Evolutionary conservation across 1,284 basidiomycete species (phyloP).

Genomic region (Coniophora puteana): DNA sequence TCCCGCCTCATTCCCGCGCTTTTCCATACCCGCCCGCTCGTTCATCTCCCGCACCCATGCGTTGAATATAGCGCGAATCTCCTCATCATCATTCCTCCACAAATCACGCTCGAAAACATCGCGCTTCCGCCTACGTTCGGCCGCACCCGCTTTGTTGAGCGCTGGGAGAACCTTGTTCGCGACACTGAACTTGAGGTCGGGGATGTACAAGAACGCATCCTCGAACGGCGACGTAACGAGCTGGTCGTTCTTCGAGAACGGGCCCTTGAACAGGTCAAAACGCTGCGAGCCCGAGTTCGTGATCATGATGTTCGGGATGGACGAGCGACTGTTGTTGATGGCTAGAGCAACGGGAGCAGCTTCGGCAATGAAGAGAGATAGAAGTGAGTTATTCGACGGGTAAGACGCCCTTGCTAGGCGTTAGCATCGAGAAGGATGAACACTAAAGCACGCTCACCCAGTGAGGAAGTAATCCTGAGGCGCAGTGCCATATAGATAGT

Average conservation of each 20-base stretch:
- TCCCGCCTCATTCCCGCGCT: conserved; percentile 22
- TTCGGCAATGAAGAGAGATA: conserved; percentile 60
- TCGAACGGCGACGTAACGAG: conserved; percentile 66
- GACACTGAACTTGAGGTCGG: conserved; percentile 42
- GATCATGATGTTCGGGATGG: conserved; percentile 65
- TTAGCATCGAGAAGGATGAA: neutral
- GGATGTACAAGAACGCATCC: conserved; percentile 58
- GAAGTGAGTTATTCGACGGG: conserved; percentile 60
- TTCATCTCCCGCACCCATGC: conserved; percentile 58
- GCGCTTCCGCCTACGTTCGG: conserved; percentile 31
- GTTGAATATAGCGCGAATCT: conserved; percentile 44
- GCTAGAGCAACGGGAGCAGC: conserved; percentile 54
- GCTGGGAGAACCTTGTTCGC: conserved; percentile 51
- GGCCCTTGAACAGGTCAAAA: conserved; percentile 66
- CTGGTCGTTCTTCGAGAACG: conserved; percentile 79
- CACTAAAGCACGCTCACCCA: conserved; percentile 42
- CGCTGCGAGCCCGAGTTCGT: conserved; percentile 73
- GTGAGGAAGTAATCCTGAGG: conserved; percentile 70
- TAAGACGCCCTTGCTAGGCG: conserved; percentile 45
- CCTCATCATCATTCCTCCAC: conserved; percentile 51
- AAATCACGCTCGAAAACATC: conserved; percentile 34
- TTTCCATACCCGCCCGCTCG: conserved; percentile 23
- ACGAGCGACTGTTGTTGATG: conserved; percentile 57
- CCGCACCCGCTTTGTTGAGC: conserved; percentile 46
- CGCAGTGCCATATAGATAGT: conserved; percentile 58